Base-by-base conservation (phyloP, 192 early-diverging fungal genomes). In the Backusella luteola region DNA sequence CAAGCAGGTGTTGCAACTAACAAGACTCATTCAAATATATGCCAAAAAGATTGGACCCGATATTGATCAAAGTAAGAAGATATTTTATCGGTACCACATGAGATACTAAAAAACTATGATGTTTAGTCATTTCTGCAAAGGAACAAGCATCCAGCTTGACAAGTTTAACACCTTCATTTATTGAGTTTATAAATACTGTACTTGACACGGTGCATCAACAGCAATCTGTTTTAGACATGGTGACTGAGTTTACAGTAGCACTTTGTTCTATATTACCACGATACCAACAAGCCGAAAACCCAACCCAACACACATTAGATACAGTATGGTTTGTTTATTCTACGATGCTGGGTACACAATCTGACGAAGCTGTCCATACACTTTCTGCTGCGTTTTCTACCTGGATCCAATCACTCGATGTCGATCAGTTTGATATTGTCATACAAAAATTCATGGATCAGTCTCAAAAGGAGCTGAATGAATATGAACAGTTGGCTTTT, bases 321-420 rank as follows among this genome's bases (percentile, higher is more conserved):
- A 56, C 71, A 38, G 46, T 77, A 11, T 81, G 80, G 80, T 75
- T 78, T 72, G 73, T 78, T 66, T 80, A 80, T 80, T 36, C 56
- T 3, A 46, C 71, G 38, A 69, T 71, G 12, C 35, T 42, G 14
- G 29, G 68, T 4, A 42, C 39, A 15, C 29, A 49, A 1, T 41
- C 63, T 34, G 7, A 66, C 17, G 36, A 69, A 67, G n/a, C 76
- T 14, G 38, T 73, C 8, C 39, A 46, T 4, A 66, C 71, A 9
- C 32, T 77, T 21, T 59, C 52, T 1, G 34, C 32, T 36, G 63
- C 75, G 6, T 76, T 76, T 39, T 52, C 46, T 7, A 3, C 46
- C 19, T 76, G 75, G 75, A 69, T 76, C 15, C 67, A 70, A 23
- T 68, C 75, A 8, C 19, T 81, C 17, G 29, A 36, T 34, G 67